A percentile compares a stretch with the other conserved stretches of the same genome.
Conservation (phyloP, 257 asterid species). For the Salvia rosmarinus region DNA sequence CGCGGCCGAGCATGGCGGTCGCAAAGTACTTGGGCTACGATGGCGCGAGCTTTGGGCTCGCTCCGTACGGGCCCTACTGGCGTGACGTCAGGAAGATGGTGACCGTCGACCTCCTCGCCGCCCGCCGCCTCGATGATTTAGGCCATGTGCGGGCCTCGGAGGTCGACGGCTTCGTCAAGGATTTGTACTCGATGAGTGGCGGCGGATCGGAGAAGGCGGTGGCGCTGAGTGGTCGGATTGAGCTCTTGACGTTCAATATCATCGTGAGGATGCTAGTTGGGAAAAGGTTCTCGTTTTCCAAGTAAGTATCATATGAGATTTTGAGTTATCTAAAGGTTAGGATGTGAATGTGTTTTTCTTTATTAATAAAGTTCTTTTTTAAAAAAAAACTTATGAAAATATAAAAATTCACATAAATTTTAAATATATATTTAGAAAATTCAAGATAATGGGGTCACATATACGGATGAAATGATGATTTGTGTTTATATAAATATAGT, state of each 20-base stretch:
- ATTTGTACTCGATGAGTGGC: slow-evolving; percentile 31
- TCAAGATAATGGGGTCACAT: too few species aligned
- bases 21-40: slow-evolving; percentile 46
- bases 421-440: too few species aligned
- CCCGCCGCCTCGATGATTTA: slow-evolving; percentile 45
- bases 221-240: slow-evolving; percentile 42
- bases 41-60: slow-evolving; percentile 42
- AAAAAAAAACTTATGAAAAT: too few species aligned
- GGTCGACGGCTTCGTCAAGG: slow-evolving; percentile 33
- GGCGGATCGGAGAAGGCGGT: slow-evolving; percentile 3
- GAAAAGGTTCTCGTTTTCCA: slow-evolving; percentile 34
- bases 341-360: too few species aligned
- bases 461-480: too few species aligned
- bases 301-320: not conserved
- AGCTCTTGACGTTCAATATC: slow-evolving; percentile 48
- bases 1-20: slow-evolving; percentile 47
- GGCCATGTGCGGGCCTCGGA: slow-evolving; percentile 49
- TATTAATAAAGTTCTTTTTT: too few species aligned
- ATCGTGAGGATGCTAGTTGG: slow-evolving; percentile 48
- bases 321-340: too few species aligned
- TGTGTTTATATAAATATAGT: too few species aligned
- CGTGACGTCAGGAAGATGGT: slow-evolving; percentile 55
- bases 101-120: slow-evolving; percentile 49
- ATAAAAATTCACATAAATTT: too few species aligned
- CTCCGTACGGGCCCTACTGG: slow-evolving; percentile 66